A percentile compares a stretch with the other conserved stretches of the same genome.
Evolutionary conservation across 192 early-diverging fungal genomes (phyloP).

Genomic region (Radiomyces spectabilis): DNA sequence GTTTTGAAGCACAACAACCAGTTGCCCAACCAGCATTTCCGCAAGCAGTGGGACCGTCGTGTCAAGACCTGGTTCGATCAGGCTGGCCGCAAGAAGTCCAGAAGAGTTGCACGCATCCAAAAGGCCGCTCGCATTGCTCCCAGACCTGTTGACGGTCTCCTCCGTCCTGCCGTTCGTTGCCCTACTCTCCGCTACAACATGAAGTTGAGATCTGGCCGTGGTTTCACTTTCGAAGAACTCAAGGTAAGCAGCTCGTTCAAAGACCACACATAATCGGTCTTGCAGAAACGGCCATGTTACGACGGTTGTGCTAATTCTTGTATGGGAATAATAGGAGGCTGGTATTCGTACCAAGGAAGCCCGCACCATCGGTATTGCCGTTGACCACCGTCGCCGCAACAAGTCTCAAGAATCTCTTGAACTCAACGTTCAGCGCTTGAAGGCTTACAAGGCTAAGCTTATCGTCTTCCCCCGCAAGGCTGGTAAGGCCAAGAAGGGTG

Average conservation of each 20-base stretch:
- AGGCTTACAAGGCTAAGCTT: conserved; percentile 90
- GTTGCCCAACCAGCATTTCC: conserved; percentile 94
- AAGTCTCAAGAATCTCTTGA: conserved; percentile 89
- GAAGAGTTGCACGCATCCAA: conserved; percentile 80
- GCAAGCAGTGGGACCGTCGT: conserved; percentile 95
- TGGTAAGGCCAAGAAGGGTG: conserved; percentile 81
- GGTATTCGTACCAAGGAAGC: conserved; percentile 92
- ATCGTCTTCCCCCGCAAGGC: conserved; percentile 96
- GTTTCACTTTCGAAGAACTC: conserved; percentile 98
- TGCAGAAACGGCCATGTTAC: too few relatives aligned
- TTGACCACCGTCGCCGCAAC: conserved; percentile 97
- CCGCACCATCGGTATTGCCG: conserved; percentile 88
- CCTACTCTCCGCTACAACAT: conserved; percentile 98
- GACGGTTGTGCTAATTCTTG: too few relatives aligned
- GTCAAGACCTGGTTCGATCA: conserved; percentile 99
- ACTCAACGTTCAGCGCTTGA: conserved; percentile 90
- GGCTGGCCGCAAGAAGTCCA: conserved; percentile 89
- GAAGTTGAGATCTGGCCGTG: conserved; percentile 93
- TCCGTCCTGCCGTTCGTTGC: conserved; percentile 95
- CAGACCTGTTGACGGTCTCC: conserved; percentile 90
- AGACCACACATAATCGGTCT: too few relatives aligned
- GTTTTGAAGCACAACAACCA: conserved; percentile 91
- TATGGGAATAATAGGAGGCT: conserved; percentile 54
- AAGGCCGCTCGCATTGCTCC: conserved; percentile 97
- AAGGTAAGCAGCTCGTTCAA: conserved; percentile 80